phyloP scores from a whole-genome alignment of 805 yeast genomes.

The Saturnispora dispora region DNA sequence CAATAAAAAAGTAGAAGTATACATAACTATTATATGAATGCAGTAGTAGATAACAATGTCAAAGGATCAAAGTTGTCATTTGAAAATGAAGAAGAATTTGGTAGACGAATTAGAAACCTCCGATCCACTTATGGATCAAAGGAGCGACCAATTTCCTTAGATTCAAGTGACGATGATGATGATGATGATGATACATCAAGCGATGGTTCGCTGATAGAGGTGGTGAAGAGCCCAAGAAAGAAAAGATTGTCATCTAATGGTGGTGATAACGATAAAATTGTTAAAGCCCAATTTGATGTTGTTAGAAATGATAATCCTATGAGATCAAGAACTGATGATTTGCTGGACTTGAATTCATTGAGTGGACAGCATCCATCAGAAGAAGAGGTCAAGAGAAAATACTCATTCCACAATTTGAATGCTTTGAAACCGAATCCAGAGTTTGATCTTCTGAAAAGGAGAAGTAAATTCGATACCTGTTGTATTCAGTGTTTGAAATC shows the following conservation, averaged over 20 bases:
- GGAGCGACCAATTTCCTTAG: background rate
- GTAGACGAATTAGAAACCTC: background rate
- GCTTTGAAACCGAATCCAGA: background rate
- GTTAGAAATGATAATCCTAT: background rate
- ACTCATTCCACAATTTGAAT: background rate
- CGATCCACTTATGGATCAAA: conserved; percentile 3
- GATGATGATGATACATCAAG: background rate
- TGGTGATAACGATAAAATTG: background rate
- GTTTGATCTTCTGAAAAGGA: conserved; percentile 15
- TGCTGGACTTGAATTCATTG: background rate
- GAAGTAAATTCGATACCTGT: conserved; percentile 17
- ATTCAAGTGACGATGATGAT: background rate
- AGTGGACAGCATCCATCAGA: background rate
- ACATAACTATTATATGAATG: background rate
- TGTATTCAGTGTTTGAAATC: conserved; percentile 11
- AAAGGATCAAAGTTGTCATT: background rate
- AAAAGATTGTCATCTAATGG: background rate
- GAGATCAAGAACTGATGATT: background rate
- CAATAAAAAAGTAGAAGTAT: background rate
- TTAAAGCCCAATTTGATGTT: background rate
- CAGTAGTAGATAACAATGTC: background rate
- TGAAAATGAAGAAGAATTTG: background rate
- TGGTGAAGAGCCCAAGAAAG: background rate
- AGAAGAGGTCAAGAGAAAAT: background rate
- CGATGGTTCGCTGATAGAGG: background rate